Conservation (phyloP, 148 eudicot species). For the Dianthus caryophyllus region DNA sequence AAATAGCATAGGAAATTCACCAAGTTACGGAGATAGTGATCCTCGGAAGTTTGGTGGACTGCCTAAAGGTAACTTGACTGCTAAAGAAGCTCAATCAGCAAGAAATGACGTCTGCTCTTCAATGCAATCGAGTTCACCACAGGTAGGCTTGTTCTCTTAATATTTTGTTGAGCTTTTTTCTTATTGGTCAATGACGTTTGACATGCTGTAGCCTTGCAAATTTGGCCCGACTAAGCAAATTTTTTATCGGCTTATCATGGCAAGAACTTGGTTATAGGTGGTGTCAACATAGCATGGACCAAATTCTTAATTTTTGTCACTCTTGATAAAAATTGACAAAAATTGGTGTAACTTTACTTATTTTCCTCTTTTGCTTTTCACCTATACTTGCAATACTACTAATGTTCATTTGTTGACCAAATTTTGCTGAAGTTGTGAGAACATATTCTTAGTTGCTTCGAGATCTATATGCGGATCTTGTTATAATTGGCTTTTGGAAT, state of each 20-base stretch:
- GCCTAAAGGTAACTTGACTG: conserved; percentile 71
- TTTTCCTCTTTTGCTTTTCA: no score
- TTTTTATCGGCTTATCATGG: neutral
- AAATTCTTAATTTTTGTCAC: neutral
- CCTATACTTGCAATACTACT: no score
- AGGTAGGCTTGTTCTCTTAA: conserved; percentile 41
- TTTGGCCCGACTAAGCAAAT: neutral
- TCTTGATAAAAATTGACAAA: no score
- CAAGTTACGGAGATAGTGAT: conserved; percentile 57
- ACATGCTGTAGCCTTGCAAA: neutral
- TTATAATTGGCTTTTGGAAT: neutral
- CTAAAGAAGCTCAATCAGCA: conserved; percentile 78
- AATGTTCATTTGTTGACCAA: no score
- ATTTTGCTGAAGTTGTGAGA: neutral
- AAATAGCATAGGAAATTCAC: conserved; percentile 63
- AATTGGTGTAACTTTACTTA: no score
- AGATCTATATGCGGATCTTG: no score
- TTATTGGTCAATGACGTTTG: neutral
- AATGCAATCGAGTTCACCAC: conserved; percentile 78
- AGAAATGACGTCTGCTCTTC: conserved; percentile 95
- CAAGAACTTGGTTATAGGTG: neutral
- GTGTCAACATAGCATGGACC: neutral
- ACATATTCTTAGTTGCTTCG: neutral
- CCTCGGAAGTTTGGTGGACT: conserved; percentile 62
- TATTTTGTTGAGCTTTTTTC: no score